Percentiles rank a stretch among this genome's conserved stretches.
phyloP scores from a whole-genome alignment of 2,329 filamentous ascomycete species.

The Pyricularia sp. region DNA sequence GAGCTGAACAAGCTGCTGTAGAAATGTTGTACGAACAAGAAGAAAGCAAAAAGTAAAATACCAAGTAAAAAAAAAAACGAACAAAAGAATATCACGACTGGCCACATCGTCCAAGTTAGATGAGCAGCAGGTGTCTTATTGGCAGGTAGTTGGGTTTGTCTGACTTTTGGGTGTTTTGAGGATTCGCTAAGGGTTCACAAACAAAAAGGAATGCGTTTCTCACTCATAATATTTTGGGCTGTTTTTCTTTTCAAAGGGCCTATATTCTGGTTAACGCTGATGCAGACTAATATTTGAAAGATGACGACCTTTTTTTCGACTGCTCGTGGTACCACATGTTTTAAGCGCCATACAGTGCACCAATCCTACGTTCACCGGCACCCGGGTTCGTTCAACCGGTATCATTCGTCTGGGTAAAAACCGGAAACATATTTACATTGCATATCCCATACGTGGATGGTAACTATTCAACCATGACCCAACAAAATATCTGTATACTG shows the following conservation, averaged over 20 bases:
- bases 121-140: no score
- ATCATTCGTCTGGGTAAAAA: background rate
- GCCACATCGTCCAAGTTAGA: no score
- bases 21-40: background rate
- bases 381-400: no score
- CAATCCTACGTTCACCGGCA: background rate
- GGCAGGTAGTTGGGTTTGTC: background rate
- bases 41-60: background rate
- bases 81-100: background rate
- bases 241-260: background rate
- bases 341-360: background rate
- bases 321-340: background rate
- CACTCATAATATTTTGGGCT: background rate
- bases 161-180: background rate
- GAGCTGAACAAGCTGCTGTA: slow-evolving; percentile 64
- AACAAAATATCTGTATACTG: background rate
- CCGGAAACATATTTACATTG: background rate
- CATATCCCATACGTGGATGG: background rate
- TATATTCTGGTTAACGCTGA: background rate
- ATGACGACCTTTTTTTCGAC: background rate
- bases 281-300: background rate
- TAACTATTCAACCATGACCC: background rate
- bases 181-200: background rate
- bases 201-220: background rate
- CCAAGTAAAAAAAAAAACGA: background rate